Evolutionary conservation across 495 filamentous ascomycete species (phyloP), one percentile per base, ranked within the genome.

Genomic region (Cryomyces antarcticus): DNA sequence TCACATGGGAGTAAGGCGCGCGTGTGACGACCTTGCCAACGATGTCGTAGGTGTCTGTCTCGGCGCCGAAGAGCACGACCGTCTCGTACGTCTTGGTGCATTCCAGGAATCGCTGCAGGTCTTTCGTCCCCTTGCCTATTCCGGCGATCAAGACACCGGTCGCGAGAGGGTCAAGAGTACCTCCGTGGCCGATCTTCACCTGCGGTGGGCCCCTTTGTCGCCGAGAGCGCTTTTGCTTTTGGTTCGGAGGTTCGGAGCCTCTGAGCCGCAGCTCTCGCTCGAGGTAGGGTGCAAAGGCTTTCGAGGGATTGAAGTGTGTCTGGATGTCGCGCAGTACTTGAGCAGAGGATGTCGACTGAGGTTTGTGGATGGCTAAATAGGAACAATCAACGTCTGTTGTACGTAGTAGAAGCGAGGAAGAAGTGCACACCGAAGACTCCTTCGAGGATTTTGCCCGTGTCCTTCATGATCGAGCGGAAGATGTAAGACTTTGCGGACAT

Each of bases 141-240:
- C 87, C 92, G 2, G 83, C 64, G 38, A 95, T 80, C 41, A 99
- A 67, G 7, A 99, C 83, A 27, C 89, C 89, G 1, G 83, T 93
- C 10, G 89, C 89, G 49, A 95, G 71, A 3, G 89, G 89, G 52
- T 99, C 89, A 4, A 99, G 70, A 0, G 89, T 99, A 30, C 89
- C 89, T 31, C 92, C 89, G 62, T 99, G 89, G 13, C 89, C 89
- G 51, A 96, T 79, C 64, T 99, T 99, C 46, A 96, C 78, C 45
- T 82, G 68, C 6, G 80, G 46, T 0, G 68, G 60, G 31, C 62
- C 51, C 36, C 61, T 54, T 59, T 74, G 75, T 33, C 60, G 55
- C 41, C 52, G 51, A 38, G 67, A 62, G 45, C 71, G 62, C 35
- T 65, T 63, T 28, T 46, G 30, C 5, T 65, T 66, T 56, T 78